phyloP scores from a whole-genome alignment of 1,139 yeast species.

The Casaregolazyma suthepensis region DNA sequence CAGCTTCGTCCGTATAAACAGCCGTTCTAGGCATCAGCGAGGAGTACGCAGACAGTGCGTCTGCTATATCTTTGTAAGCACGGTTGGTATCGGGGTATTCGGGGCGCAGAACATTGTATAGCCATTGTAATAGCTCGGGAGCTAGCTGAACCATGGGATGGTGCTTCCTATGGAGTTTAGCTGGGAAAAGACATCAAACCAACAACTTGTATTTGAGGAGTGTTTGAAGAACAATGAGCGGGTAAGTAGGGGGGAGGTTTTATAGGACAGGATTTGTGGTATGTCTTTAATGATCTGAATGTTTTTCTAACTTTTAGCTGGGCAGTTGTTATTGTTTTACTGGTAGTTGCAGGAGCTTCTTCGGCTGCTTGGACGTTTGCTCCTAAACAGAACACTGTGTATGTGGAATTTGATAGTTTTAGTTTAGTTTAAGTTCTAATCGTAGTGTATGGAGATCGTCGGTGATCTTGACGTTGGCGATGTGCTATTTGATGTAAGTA shows the following conservation, averaged over 20 bases:
- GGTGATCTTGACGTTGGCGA: slow-evolving; percentile 68
- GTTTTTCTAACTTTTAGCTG: slow-evolving; percentile 40
- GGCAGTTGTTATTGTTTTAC: slow-evolving; percentile 63
- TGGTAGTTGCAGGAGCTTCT: slow-evolving; percentile 54
- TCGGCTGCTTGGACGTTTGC: slow-evolving; percentile 60
- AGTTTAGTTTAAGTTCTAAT: slow-evolving; percentile 2
- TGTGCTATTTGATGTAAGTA: slow-evolving; percentile 77
- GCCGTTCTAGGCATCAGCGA: slow-evolving; percentile 64
- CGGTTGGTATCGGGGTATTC: slow-evolving; percentile 49
- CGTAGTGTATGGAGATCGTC: slow-evolving; percentile 88
- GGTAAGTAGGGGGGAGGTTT: slow-evolving; percentile 15
- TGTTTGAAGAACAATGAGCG: slow-evolving; percentile 16
- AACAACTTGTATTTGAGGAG: background rate
- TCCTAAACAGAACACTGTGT: slow-evolving; percentile 47
- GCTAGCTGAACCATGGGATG: slow-evolving; percentile 22
- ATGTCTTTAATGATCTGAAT: background rate
- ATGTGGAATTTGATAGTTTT: slow-evolving; percentile 28
- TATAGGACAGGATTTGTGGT: background rate
- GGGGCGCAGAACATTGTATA: slow-evolving; percentile 47
- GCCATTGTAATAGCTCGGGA: slow-evolving; percentile 51
- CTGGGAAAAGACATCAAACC: background rate
- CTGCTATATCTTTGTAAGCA: slow-evolving; percentile 57
- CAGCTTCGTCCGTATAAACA: slow-evolving; percentile 56
- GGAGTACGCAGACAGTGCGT: slow-evolving; percentile 44
- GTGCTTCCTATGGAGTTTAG: background rate